phyloP scores from a whole-genome alignment of 2,329 filamentous ascomycete species.

The Rutstroemia sp. region DNA sequence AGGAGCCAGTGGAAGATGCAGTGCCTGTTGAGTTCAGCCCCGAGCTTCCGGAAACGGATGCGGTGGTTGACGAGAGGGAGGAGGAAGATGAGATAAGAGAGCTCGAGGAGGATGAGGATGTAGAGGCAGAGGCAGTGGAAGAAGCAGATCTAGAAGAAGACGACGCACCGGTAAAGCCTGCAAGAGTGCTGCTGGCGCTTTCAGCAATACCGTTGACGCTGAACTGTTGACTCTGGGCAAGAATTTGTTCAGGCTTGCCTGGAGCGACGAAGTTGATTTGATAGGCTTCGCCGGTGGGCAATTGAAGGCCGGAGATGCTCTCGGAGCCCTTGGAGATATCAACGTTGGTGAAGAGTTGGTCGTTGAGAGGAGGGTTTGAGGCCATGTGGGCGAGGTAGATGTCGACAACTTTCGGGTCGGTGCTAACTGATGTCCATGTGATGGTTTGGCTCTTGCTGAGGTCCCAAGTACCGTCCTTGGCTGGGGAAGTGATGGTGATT shows the following conservation, averaged over 20 bases:
- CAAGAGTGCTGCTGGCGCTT: slow-evolving; percentile 7
- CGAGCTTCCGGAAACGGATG: not conserved
- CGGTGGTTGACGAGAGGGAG: not conserved
- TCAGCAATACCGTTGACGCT: slow-evolving; percentile 4
- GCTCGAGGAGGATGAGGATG: not conserved
- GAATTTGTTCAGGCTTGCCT: slow-evolving; percentile 5
- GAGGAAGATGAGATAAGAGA: not conserved
- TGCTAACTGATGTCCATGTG: slow-evolving; percentile 5
- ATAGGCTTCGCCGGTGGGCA: slow-evolving; percentile 6
- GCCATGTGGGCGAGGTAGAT: slow-evolving; percentile 9
- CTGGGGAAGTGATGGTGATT: slow-evolving; percentile 8
- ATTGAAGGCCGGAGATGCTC: not conserved
- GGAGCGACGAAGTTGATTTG: slow-evolving; percentile 10
- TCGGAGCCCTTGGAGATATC: not conserved
- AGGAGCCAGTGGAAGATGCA: not conserved
- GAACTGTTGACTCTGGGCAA: slow-evolving; percentile 8
- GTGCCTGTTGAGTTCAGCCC: not conserved
- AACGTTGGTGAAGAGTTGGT: slow-evolving; percentile 1
- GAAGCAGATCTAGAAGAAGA: not conserved
- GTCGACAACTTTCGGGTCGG: slow-evolving; percentile 2
- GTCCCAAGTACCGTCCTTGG: slow-evolving; percentile 1
- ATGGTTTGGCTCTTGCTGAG: slow-evolving; percentile 4
- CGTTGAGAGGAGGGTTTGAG: slow-evolving; percentile 1
- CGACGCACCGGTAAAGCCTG: slow-evolving; percentile 9
- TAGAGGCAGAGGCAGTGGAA: not conserved